Evolutionary conservation across 2,329 filamentous ascomycete genomes (phyloP), one percentile per base, ranked within the genome.

Genomic region (Calonectria leucothoes): DNA sequence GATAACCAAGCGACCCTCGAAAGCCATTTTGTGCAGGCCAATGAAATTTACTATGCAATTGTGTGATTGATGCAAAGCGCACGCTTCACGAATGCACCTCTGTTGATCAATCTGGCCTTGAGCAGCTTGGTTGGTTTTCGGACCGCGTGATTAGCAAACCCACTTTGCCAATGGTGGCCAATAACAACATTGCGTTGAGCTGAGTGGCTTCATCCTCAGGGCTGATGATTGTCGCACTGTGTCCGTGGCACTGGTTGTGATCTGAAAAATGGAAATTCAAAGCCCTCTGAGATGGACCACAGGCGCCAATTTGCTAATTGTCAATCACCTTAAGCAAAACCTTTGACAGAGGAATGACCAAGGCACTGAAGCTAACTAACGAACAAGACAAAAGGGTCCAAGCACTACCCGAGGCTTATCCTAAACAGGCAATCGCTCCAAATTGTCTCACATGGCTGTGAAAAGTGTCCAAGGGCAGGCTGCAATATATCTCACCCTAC

Each of bases 81-180:
- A 39, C n/a, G 35, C 35, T 61, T 37, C 12, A 39, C 25, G 31
- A 39, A 27, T 20, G 55, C 55, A 29, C 55, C 23, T 25, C 35
- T n/a, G 31, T 27, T 61, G 55, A 61, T 61, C 35, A 39, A 39
- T 45, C 17, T 59, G 55, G 11, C 55, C 55, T 33, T 61, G 8
- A 15, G 25, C 23, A 61, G 6, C 55, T 39, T 37, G 33, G n/a
- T 37, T 59, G 11, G 35, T 61, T 61, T 61, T 61, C 4, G 11
- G 55, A 39, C 55, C 55, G 55, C 55, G 55, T 61, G 55, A 61
- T 61, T 33, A 20, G 55, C 55, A 61, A 61, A 61, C 35, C 55
- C 55, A 61, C 55, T 61, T 23, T 25, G 23, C 14, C 14, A 39
- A 61, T 39, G 23, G 33, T 14, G 55, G 55, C 55, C 55, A 61